Evolutionary conservation across 345 rosid species (phyloP).

Genomic region (Sisymbrium irio): DNA sequence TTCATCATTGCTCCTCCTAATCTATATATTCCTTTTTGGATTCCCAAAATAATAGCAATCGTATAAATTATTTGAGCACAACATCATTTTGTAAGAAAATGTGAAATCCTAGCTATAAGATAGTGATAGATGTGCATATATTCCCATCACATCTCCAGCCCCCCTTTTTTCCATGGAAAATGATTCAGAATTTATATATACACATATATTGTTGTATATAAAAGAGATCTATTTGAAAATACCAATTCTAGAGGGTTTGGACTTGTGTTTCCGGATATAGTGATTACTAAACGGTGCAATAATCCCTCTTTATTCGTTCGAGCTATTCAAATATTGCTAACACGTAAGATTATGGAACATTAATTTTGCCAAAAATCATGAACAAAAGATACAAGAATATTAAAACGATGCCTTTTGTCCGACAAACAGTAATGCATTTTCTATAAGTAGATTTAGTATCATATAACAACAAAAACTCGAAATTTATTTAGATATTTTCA

Average conservation of each 20-base stretch:
- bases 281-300: conserved; percentile 21
- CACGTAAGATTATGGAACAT: not conserved
- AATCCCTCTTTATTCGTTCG: not conserved
- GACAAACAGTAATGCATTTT: not conserved
- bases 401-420: not conserved
- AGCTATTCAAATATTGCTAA: not conserved
- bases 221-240: conserved; percentile 7
- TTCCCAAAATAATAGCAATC: conserved; percentile 34
- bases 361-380: not conserved
- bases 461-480: not conserved
- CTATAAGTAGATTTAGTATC: not conserved
- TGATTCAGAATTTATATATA: not conserved
- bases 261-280: conserved; percentile 10
- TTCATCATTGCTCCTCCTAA: conserved; percentile 77
- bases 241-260: conserved; percentile 16
- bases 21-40: conserved; percentile 32
- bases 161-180: conserved; percentile 13
- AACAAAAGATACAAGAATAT: not conserved
- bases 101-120: conserved; percentile 25
- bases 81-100: conserved; percentile 14
- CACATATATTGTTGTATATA: not conserved
- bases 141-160: conserved; percentile 37
- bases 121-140: conserved; percentile 27
- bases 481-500: too few relatives aligned
- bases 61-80: conserved; percentile 4